Percentiles rank a stretch among this genome's conserved stretches.
These are phyloP conservation scores for Gaultheria prostrata DNA, from an alignment of 148 eudicot genomes.

Conservation along the genomic window DNA sequence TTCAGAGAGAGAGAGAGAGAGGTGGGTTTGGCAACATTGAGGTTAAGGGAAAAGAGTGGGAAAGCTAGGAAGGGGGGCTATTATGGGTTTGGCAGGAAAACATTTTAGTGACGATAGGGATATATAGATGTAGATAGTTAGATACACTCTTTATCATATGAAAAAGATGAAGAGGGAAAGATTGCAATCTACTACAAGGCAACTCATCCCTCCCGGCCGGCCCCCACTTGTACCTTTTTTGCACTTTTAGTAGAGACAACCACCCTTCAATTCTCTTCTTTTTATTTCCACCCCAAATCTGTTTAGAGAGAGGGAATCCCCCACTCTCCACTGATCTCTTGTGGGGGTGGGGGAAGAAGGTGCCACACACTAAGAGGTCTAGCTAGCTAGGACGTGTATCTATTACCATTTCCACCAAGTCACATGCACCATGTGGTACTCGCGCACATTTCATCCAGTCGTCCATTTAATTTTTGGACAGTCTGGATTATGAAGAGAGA, in stretches of 20 bases:
- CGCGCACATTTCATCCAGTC: no score
- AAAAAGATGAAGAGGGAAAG: not conserved
- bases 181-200: constrained; percentile 7
- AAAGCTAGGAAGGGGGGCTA: not conserved
- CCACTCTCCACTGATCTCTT: constrained; percentile 4
- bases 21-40: constrained; percentile 1
- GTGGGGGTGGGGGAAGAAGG: constrained; percentile 18
- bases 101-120: constrained; percentile 7
- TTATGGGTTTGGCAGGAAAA: constrained; percentile 16
- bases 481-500: no score
- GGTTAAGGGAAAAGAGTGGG: not conserved
- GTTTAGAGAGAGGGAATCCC: not conserved
- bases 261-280: constrained; percentile 5
- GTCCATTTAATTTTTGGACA: no score
- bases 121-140: not conserved
- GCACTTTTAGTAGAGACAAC: constrained; percentile 15
- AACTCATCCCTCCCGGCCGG: not conserved
- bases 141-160: not conserved
- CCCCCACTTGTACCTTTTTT: constrained; percentile 9
- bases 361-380: constrained; percentile 3
- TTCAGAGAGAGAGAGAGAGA: not conserved
- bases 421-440: no score
- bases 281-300: not conserved
- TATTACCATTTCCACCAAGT: not conserved
- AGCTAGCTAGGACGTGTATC: not conserved